Conservation (phyloP, 2,329 filamentous ascomycete genomes). For the Talaromyces verruculosus region DNA sequence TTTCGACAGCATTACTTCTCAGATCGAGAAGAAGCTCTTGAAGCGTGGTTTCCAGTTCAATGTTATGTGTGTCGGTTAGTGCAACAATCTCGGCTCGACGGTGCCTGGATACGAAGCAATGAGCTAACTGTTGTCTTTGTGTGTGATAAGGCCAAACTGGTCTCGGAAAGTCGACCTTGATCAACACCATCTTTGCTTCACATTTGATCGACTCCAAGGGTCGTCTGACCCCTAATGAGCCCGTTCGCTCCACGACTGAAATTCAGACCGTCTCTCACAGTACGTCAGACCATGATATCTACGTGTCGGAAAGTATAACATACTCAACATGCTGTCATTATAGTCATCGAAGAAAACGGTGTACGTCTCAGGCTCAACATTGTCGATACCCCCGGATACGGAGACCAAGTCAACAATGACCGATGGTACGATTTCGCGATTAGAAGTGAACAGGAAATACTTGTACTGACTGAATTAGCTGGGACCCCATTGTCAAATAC, state of each 20-base stretch:
- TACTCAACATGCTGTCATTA: slow-evolving; percentile 23
- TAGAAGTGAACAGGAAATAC: not conserved
- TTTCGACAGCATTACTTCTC: slow-evolving; percentile 99
- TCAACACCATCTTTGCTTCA: slow-evolving; percentile 99
- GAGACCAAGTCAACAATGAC: slow-evolving; percentile 99
- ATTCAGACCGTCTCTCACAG: slow-evolving; percentile 96
- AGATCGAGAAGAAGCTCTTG: slow-evolving; percentile 99
- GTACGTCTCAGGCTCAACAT: slow-evolving; percentile 97
- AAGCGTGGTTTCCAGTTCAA: slow-evolving; percentile 99
- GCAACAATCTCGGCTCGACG: not conserved
- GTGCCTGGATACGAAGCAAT: not conserved
- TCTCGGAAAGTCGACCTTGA: slow-evolving; percentile 96
- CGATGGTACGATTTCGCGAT: slow-evolving; percentile 62
- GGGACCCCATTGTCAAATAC: slow-evolving; percentile 99
- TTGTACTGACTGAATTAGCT: slow-evolving; percentile 49
- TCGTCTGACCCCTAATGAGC: slow-evolving; percentile 86
- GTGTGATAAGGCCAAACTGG: slow-evolving; percentile 79
- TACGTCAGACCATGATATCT: slow-evolving; percentile 35
- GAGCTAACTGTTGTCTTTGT: slow-evolving; percentile 7
- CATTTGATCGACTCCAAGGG: slow-evolving; percentile 99
- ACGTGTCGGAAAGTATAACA: slow-evolving; percentile 20
- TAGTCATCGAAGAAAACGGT: slow-evolving; percentile 96
- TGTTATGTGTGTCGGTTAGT: slow-evolving; percentile 97
- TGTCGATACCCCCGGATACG: slow-evolving; percentile 97
- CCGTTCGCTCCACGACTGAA: slow-evolving; percentile 91